These are phyloP conservation scores for Entamoeba histolytica DNA, from an alignment of 208 protist genomes.

Conservation along the genomic window DNA sequence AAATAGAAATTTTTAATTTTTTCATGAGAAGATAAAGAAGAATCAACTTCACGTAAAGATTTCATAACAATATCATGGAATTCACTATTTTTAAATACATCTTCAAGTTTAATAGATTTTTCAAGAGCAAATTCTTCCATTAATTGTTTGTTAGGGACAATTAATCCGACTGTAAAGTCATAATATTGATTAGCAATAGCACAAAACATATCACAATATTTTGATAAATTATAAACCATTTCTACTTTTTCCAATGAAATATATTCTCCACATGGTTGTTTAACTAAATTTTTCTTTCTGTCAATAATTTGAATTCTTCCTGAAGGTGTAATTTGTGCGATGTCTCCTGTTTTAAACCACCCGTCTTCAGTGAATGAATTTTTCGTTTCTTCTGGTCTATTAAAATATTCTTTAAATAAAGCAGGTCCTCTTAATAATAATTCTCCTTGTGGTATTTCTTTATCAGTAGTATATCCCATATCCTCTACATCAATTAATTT, in stretches of 20 bases:
- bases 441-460: not conserved
- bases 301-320: not conserved
- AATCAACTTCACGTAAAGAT: not conserved
- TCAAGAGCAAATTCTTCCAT: not conserved
- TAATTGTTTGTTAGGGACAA: not conserved
- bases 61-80: not conserved
- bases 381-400: conserved; percentile 1
- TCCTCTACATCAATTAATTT: not conserved
- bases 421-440: conserved; percentile 13
- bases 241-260: not conserved
- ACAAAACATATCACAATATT: not conserved
- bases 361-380: not conserved
- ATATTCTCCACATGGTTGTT: conserved; percentile 1
- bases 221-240: not conserved
- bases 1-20: not conserved
- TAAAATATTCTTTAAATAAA: conserved; percentile 26
- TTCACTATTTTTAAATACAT: not conserved
- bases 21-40: not conserved
- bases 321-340: not conserved
- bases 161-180: not conserved
- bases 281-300: not conserved
- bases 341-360: conserved; percentile 1
- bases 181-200: not conserved
- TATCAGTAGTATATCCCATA: not conserved
- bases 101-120: not conserved